Conservation (phyloP, 495 filamentous ascomycete species). For the Lasiosphaeriaceae sp. region DNA sequence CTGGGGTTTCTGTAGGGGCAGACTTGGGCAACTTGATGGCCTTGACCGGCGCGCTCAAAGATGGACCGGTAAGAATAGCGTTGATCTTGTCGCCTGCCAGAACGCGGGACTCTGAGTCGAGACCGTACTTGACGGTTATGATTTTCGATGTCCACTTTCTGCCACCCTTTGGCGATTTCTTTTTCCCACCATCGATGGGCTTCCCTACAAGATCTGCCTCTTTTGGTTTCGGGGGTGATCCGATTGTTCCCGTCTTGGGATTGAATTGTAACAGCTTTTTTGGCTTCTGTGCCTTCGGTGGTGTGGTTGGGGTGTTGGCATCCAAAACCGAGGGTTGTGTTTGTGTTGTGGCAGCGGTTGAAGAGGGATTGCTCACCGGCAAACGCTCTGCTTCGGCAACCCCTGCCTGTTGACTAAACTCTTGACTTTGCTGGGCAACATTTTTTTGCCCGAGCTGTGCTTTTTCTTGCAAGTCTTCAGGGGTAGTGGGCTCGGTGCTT, state of each 20-base stretch:
- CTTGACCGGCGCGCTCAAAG: constrained; percentile 13
- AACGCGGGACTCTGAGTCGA: constrained; percentile 26
- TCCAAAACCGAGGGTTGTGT: neutral
- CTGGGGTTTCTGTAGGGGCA: constrained; percentile 11
- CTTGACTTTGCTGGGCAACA: neutral
- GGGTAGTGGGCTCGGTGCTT: neutral
- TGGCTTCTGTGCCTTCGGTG: constrained; percentile 22
- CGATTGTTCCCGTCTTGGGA: constrained; percentile 50
- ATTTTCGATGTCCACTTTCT: constrained; percentile 17
- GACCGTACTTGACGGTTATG: constrained; percentile 34
- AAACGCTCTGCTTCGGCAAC: no score
- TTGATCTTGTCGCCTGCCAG: constrained; percentile 33
- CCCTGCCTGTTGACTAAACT: neutral
- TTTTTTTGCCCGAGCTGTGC: neutral
- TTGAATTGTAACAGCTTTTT: constrained; percentile 47
- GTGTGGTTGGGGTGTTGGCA: neutral
- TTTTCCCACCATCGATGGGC: neutral
- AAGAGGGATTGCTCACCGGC: no score
- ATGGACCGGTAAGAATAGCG: constrained; percentile 22
- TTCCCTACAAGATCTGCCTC: neutral
- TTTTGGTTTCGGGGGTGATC: constrained; percentile 46
- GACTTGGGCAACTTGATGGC: constrained; percentile 5
- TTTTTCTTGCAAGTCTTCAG: neutral
- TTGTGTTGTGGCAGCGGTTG: neutral
- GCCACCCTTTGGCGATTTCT: neutral